phyloP scores from a whole-genome alignment of 2,329 filamentous ascomycete genomes.

The Diaporthe vexans region DNA sequence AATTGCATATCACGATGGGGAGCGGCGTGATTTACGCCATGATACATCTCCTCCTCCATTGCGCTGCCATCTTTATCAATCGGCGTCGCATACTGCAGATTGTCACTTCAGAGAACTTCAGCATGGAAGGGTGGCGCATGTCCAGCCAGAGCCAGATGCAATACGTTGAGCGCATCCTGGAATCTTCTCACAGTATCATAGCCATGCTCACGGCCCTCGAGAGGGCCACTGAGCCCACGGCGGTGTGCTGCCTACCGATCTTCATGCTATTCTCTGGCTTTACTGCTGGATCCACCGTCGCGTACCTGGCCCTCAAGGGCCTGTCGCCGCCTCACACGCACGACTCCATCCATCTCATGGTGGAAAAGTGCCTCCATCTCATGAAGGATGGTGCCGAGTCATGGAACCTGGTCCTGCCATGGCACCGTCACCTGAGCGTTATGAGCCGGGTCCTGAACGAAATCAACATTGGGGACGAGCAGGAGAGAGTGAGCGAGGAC shows the following conservation, averaged over 20 bases:
- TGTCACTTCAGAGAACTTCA: constrained; percentile 67
- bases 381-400: constrained; percentile 71
- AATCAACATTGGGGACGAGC: constrained; percentile 57
- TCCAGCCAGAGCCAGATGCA: constrained; percentile 63
- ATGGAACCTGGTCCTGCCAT: constrained; percentile 71
- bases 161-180: constrained; percentile 69
- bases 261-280: constrained; percentile 76
- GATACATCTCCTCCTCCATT: constrained; percentile 73
- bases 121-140: constrained; percentile 66
- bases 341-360: constrained; percentile 70
- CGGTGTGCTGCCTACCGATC: constrained; percentile 72
- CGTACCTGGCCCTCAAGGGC: constrained; percentile 73
- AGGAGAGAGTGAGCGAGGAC: constrained; percentile 52
- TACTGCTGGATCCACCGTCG: constrained; percentile 71
- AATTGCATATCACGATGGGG: constrained; percentile 74
- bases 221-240: constrained; percentile 69
- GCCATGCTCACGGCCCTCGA: constrained; percentile 69
- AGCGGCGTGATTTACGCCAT: constrained; percentile 74
- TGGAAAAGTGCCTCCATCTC: constrained; percentile 70
- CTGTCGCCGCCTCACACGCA: constrained; percentile 68
- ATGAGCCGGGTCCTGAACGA: constrained; percentile 73
- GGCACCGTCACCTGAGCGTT: constrained; percentile 71
- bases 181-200: constrained; percentile 71
- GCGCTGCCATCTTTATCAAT: constrained; percentile 72
- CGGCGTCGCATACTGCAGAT: constrained; percentile 71